phyloP scores from a whole-genome alignment of 2,329 filamentous ascomycete genomes.

The Pestalotiopsis sp. region DNA sequence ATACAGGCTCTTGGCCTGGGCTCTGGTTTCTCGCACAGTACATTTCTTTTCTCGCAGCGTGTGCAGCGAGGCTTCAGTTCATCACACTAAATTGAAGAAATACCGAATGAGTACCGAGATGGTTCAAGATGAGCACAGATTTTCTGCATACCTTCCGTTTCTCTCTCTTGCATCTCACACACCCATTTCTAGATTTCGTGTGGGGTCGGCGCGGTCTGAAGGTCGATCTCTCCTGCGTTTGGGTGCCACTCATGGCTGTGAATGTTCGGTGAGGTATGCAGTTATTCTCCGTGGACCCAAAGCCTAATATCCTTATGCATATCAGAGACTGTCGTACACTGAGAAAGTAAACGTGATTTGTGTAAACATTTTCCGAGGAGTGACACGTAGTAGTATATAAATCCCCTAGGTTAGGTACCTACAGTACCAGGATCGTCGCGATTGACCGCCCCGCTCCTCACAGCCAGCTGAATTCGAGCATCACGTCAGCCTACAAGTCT shows the following conservation, averaged over 20 bases:
- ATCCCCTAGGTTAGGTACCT: too few species aligned
- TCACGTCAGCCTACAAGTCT: too few species aligned
- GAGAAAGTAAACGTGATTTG: too few species aligned
- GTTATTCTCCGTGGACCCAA: too few species aligned
- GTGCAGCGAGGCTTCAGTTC: not conserved
- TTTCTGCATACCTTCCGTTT: not conserved
- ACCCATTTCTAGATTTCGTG: not conserved
- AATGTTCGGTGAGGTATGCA: too few species aligned
- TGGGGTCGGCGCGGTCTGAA: not conserved
- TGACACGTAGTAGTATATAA: too few species aligned
- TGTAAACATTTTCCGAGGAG: too few species aligned
- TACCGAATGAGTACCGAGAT: not conserved
- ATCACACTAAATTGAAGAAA: not conserved
- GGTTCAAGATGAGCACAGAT: not conserved
- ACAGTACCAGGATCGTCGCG: too few species aligned
- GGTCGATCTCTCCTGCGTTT: not conserved
- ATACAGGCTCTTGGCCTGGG: not conserved
- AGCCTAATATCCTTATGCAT: too few species aligned
- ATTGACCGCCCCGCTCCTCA: too few species aligned
- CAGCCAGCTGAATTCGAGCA: too few species aligned
- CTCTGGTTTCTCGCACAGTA: not conserved
- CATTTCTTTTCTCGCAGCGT: conserved; percentile 4
- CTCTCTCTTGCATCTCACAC: not conserved
- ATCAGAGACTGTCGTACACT: too few species aligned
- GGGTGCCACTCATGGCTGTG: not conserved